Evolutionary conservation across 306 rosid genomes (phyloP), one percentile per base, ranked within the genome.

Genomic region (Pueraria montana): DNA sequence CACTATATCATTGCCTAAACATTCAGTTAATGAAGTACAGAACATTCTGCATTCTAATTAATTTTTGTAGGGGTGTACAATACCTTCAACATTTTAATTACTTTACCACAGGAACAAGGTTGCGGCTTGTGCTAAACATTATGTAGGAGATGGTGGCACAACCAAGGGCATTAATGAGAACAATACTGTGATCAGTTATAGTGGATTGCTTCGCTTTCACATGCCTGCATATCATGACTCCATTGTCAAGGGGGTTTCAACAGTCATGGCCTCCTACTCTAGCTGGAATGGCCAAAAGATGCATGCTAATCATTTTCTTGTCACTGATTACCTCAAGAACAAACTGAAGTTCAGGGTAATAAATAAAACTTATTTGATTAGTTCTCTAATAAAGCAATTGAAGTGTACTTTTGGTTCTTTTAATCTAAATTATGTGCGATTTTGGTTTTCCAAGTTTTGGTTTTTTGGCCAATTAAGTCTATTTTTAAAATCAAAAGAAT

Each of bases 241-340:
- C 17, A 80, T 92, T 63, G 75, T 52, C 61, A 92, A 92, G 85
- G 97, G 98, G 74, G 98, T 92, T 75, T 89, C 98, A 43, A 89
- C 95, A 21, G 36, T 69, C 42, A 69, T 69, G 74, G 74, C 43
- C 34, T 92, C 97, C n/a, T 94, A 94, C 84, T 89, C 97, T 12
- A 94, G 97, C 89, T 92, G 91, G 98, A 92, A 94, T 43, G 97
- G 95, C 64, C n/a, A 76, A 80, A 89, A 70, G 85, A 94, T 94
- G 97, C 97, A 92, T 66, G 94, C 93, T 45, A 89, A 94, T 72
- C 87, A 58, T 59, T 91, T 89, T 65, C 97, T 92, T 52, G 80
- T 92, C 83, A 85, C 98, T 6, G 94, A 91, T 30, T 89, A 27
- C 74, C 97, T 92, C 69, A 91, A 92, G 89, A 69, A 86, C 87